Percentiles rank a stretch among this genome's conserved stretches.
phyloP scores from a whole-genome alignment of 108 stramenopile species.

The Skeletonema menzelii region DNA sequence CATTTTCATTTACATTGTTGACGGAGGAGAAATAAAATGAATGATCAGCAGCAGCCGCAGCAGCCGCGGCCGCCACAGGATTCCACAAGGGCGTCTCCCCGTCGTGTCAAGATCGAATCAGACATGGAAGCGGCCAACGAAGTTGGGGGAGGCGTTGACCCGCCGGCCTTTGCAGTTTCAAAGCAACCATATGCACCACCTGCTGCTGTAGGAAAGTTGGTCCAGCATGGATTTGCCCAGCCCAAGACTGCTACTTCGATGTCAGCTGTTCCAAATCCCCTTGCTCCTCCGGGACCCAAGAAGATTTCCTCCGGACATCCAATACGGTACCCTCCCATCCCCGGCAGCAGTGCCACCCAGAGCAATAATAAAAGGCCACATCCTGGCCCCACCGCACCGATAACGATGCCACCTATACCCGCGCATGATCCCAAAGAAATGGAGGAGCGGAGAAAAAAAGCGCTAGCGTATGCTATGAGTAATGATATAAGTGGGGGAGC shows the following conservation, averaged over 20 bases:
- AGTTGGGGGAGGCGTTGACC: background rate
- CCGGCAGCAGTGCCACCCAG: background rate
- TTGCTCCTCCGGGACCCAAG: background rate
- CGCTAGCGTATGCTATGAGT: slow-evolving; percentile 9
- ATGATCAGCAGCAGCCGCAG: background rate
- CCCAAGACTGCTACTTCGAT: background rate
- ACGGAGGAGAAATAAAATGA: background rate
- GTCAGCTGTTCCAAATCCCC: background rate
- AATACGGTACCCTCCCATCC: background rate
- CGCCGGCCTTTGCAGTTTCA: background rate
- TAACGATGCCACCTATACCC: slow-evolving; percentile 3
- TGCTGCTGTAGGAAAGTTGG: background rate
- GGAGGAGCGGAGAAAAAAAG: background rate
- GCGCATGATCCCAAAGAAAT: slow-evolving; percentile 8
- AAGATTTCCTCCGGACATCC: background rate
- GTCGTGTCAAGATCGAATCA: background rate
- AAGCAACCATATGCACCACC: background rate
- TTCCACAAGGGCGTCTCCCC: background rate
- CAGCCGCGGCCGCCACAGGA: background rate
- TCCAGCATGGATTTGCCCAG: background rate
- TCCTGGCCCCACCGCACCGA: background rate
- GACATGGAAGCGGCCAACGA: background rate
- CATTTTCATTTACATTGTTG: background rate
- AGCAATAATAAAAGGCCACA: background rate
- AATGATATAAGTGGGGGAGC: slow-evolving; percentile 2